Evolutionary conservation across 148 eudicot genomes (phyloP), one percentile per base, ranked within the genome.

Genomic region (Vaccinium corymbosum): DNA sequence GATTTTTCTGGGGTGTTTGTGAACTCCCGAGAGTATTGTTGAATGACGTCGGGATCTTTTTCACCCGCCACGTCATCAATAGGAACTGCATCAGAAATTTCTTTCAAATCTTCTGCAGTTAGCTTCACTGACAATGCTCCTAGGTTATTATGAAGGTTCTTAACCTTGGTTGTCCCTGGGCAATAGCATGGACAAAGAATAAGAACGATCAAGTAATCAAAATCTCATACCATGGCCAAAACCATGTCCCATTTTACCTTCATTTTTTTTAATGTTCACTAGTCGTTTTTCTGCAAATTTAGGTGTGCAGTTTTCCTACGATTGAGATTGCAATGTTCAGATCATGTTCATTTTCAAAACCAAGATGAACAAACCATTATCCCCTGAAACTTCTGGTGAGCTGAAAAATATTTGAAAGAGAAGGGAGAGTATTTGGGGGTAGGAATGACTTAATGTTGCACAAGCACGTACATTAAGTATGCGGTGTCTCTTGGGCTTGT

Each of bases 81-180:
- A 29, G 81, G 85, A 78, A 84, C 75, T 50, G 81, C 81, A 14
- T 64, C 81, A 6, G 52, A 82, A 72, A 87, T 82, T 74, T 87
- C 87, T 73, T 76, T 53, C 86, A 88, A 38, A 46, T 85, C 87
- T 29, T 85, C 79, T 53, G 76, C 59, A 32, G 74, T 85, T 32
- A 88, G 86, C 84, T 85, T 85, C 74, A 88, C 7, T 27, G 84
- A 61, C 55, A 85, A 25, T 6, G 78, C 76, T 71, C 57, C 87
- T 76, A 83, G 70, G 79, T 83, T 85, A 72, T 29, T 62, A 20
- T 85, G 52, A 64, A 88, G 86, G 76, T 88, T 88, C 76, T 80
- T 80, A 22, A 85, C 53, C 50, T 88, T 83, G 22, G 89, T 88
- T 64, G 89, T 85, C 59, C 89, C 87, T 84, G 82, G 76, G 4